Conservation (phyloP, 495 filamentous ascomycete genomes). For the Arthonia radiata region DNA sequence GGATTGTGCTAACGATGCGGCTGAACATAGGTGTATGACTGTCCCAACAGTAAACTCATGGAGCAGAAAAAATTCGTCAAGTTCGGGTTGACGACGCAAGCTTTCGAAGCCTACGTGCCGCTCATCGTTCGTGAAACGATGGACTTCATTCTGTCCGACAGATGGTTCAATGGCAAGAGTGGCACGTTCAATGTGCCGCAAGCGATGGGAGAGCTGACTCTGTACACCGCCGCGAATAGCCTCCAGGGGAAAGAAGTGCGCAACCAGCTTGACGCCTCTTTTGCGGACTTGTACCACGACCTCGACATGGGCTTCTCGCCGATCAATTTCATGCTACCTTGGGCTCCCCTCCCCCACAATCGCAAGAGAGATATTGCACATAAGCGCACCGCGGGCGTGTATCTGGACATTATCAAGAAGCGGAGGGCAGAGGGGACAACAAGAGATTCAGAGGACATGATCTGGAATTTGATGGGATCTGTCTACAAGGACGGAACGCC, state of each 20-base stretch:
- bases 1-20: no score
- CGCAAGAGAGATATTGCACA: conserved; percentile 55
- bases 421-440: conserved; percentile 30
- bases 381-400: conserved; percentile 45
- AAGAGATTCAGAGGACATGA: conserved; percentile 46
- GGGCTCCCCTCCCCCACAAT: conserved; percentile 70
- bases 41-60: conserved; percentile 65
- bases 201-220: conserved; percentile 62
- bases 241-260: conserved; percentile 66
- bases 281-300: conserved; percentile 58
- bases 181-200: conserved; percentile 38
- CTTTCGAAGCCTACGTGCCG: conserved; percentile 53
- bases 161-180: conserved; percentile 39
- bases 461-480: conserved; percentile 60
- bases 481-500: conserved; percentile 46
- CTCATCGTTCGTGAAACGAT: conserved; percentile 54
- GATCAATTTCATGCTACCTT: conserved; percentile 67
- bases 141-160: conserved; percentile 36
- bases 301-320: conserved; percentile 66
- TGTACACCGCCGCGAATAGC: conserved; percentile 58
- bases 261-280: conserved; percentile 40
- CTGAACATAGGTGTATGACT: no score
- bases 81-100: conserved; percentile 50
- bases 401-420: conserved; percentile 48
- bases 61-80: conserved; percentile 82